A percentile compares a stretch with the other conserved stretches of the same genome.
Conservation (phyloP, 148 eudicot species). For the Rhododendron mucronatum region DNA sequence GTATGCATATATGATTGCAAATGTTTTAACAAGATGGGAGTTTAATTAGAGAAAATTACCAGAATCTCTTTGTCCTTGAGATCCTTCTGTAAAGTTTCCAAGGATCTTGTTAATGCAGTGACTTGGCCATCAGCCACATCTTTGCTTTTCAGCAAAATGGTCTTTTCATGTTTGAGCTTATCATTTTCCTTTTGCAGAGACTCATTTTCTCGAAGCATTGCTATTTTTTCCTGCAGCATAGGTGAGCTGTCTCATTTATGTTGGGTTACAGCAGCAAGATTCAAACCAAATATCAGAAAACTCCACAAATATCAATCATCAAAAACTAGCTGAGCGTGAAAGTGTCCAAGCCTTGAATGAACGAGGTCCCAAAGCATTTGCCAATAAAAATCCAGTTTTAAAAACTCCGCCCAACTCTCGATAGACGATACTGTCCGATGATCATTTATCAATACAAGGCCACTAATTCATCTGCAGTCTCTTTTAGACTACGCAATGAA, state of each 20-base stretch:
- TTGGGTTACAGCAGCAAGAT: constrained; percentile 8
- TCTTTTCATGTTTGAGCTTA: constrained; percentile 46
- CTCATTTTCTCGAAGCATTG: constrained; percentile 77
- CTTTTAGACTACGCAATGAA: constrained; percentile 8
- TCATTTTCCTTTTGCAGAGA: constrained; percentile 59
- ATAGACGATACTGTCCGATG: not conserved
- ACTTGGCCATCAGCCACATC: constrained; percentile 73
- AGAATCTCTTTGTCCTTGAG: constrained; percentile 70
- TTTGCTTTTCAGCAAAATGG: constrained; percentile 55
- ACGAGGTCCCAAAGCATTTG: constrained; percentile 3
- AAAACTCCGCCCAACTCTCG: not conserved
- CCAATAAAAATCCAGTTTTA: not conserved
- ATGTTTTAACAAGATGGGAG: not conserved
- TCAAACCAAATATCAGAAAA: not conserved
- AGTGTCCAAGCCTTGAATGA: not conserved
- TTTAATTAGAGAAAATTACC: constrained; percentile 30
- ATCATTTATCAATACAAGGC: not conserved
- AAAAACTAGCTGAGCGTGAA: not conserved
- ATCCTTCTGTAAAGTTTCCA: constrained; percentile 76
- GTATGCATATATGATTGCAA: not conserved
- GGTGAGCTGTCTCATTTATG: constrained; percentile 10
- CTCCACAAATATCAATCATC: not conserved
- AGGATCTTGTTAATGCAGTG: constrained; percentile 56
- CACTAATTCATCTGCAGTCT: constrained; percentile 7
- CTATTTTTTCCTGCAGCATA: constrained; percentile 74